Evolutionary conservation across 441 rosid species (phyloP), one percentile per base, ranked within the genome.

Genomic region (Raphanus hybrid): DNA sequence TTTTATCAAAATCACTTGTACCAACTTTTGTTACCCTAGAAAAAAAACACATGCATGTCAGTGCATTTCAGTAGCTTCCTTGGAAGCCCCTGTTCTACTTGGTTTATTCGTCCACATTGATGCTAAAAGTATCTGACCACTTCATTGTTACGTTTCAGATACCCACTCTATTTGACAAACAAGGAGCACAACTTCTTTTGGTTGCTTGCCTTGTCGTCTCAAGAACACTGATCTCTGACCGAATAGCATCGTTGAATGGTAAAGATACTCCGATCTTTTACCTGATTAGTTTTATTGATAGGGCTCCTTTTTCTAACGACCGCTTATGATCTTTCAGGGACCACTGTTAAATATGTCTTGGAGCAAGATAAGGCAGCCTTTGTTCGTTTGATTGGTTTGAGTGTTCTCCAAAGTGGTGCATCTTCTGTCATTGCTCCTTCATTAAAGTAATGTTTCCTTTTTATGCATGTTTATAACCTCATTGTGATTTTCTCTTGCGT

Each of bases 191-290:
- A 66, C 83, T 96, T 65, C 90, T 94, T 82, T 87, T 94, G 58
- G 94, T 96, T 75, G 90, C 96, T 82, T 78, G 89, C 68, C 95
- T 96, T 81, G 97, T 96, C 63, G 82, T 94, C 77, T 92, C 98
- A 32, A 89, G 98, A 90, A 96, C 99, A 65, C 87, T 90, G 96
- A 84, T 92, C 68, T 92, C 99, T 12, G 99, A 94, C 84, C 87
- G 99, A 71, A 96, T 96, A 76, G 99, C 99, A 73, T 91, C 98
- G 62, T 83, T 96, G 81, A 96, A 96, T 75, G 98, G 98, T 96
- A 86, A 23, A 27, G 23, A 65, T 75, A 48, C 63, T 69, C 75
- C 26, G 9, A 35, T 45, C 6, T 64, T 35, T 64, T 58, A 67
- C 37, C 48, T 70, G 69, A 23, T 34, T 65, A 61, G 9, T 64